Base-by-base conservation (phyloP, 768 basidiomycete genomes). In the Trametes coccinea region DNA sequence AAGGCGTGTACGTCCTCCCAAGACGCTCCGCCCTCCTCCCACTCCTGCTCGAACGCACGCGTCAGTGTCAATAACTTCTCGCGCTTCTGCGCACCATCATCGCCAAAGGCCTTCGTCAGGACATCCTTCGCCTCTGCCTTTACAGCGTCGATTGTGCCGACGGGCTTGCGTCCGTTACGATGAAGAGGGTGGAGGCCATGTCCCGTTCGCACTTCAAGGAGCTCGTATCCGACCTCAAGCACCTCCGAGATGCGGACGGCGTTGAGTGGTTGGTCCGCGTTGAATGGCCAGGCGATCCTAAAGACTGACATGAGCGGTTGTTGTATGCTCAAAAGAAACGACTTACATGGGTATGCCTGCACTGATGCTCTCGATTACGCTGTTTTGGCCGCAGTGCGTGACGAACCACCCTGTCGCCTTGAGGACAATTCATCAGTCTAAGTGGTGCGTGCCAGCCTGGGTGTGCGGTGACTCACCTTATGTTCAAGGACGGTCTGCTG, bases 211-310 rank as follows among this genome's bases (percentile, higher is more conserved):
- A 69, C 68, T 53, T 72, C 66, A 22, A 72, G 43, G 0, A 72
- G 67, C 65, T 72, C 68, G 62, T 68, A 72, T 1, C 64, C 69
- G 40, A 68, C 59, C 30, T 66, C 31, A 27, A 70, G 66, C 48
- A 50, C 56, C 9, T 67, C 63, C 1, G 64, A 52, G 45, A 69
- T 44, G 45, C 63, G 56, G 7, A 69, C 50, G 27, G 63, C 59
- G 50, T 45, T 45, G 2, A 17, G 17, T 5, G 6, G 6, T 11
- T 16, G 3, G 14, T 5, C 8, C 22, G 5, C 17, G 8, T 1
- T 14, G 27, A 13, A 16, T 37, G 14, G 30, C 37, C 5, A 43
- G 17, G 10, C 5, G 3, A 14, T 33, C 6, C 4, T 44, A 22
- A 22, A 22, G 22, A 22, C 22, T 22, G 22, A 1, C 22, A 22